Percentiles rank a stretch among this genome's conserved stretches.
Conservation (phyloP, 345 rosid species). For the Pistacia integerrima region DNA sequence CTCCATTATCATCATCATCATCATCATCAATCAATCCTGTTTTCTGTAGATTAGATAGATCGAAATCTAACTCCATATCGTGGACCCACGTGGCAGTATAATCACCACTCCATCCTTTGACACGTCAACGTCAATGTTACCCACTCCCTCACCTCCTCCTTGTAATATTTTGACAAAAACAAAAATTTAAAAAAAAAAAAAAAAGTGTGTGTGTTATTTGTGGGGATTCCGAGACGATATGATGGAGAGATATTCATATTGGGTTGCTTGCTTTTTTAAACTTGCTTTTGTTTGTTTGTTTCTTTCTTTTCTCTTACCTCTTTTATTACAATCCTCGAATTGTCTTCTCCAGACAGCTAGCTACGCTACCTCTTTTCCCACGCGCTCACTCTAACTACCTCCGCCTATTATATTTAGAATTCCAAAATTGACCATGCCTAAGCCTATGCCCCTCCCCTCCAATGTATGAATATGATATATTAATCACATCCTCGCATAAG, state of each 20-base stretch:
- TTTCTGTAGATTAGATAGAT: neutral
- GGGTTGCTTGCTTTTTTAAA: slow-evolving; percentile 1
- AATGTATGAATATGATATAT: too few relatives aligned
- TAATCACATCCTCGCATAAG: too few relatives aligned
- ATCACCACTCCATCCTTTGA: slow-evolving; percentile 24
- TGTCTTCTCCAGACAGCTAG: slow-evolving; percentile 15
- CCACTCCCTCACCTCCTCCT: neutral
- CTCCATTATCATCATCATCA: too few relatives aligned
- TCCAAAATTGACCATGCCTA: too few relatives aligned
- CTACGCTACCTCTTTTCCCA: neutral
- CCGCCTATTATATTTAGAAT: too few relatives aligned
- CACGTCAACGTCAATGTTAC: slow-evolving; percentile 38
- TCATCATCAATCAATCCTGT: too few relatives aligned
- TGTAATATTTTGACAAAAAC: too few relatives aligned
- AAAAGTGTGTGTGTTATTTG: neutral
- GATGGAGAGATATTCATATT: neutral
- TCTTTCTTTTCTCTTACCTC: neutral
- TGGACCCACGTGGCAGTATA: slow-evolving; percentile 27
- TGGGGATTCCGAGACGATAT: slow-evolving; percentile 24
- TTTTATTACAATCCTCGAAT: slow-evolving; percentile 2
- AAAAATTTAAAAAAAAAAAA: neutral
- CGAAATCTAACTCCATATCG: neutral
- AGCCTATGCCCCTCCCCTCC: too few relatives aligned
- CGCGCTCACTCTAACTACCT: neutral
- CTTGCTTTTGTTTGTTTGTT: neutral